These are phyloP conservation scores for Beta vulgaris DNA, from an alignment of 148 eudicot genomes.

Conservation along the genomic window DNA sequence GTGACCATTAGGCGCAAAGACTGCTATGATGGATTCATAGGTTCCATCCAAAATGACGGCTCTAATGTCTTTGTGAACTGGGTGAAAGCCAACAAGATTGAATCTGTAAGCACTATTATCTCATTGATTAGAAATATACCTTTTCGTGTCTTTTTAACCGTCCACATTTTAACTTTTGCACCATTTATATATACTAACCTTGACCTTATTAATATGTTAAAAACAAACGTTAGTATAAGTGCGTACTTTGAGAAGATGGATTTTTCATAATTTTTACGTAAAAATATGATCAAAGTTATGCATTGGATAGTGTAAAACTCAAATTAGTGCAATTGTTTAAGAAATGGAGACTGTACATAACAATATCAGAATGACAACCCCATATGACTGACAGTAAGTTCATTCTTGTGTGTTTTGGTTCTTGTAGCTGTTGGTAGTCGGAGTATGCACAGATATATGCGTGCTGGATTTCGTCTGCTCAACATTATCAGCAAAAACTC, in stretches of 20 bases:
- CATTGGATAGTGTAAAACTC: too few relatives aligned
- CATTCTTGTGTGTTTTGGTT: not conserved
- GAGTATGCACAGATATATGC: conserved; percentile 93
- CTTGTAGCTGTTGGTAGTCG: conserved; percentile 71
- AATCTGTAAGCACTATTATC: conserved; percentile 45
- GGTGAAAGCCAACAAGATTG: conserved; percentile 79
- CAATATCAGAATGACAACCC: not conserved
- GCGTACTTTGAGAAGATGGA: too few relatives aligned
- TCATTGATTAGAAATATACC: too few relatives aligned
- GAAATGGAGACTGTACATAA: too few relatives aligned
- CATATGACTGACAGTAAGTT: not conserved
- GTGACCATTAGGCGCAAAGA: conserved; percentile 76
- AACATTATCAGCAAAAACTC: conserved; percentile 81
- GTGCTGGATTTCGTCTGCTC: conserved; percentile 90
- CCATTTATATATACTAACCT: too few relatives aligned
- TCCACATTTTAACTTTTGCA: too few relatives aligned
- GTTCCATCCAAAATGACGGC: conserved; percentile 82
- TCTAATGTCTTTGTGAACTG: conserved; percentile 84
- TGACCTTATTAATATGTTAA: too few relatives aligned
- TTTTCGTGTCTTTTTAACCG: too few relatives aligned
- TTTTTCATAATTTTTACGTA: too few relatives aligned
- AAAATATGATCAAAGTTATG: too few relatives aligned
- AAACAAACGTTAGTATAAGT: too few relatives aligned
- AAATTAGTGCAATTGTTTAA: too few relatives aligned
- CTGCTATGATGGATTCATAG: conserved; percentile 94